phyloP scores from a whole-genome alignment of 495 filamentous ascomycete genomes.

The Annulohypoxylon stygium region DNA sequence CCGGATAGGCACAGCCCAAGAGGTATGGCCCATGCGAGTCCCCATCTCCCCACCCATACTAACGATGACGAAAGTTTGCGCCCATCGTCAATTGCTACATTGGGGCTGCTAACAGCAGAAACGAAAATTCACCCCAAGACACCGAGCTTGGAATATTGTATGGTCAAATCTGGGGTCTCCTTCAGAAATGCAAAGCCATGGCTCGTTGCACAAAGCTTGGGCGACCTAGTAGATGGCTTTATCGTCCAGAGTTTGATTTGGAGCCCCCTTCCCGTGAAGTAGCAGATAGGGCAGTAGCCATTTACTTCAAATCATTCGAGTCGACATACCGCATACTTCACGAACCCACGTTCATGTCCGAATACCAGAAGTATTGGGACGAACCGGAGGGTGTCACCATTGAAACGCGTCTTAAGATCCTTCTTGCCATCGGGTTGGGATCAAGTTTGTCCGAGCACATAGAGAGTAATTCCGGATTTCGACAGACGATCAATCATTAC shows the following conservation, averaged over 20 bases:
- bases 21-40: constrained; percentile 50
- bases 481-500: constrained; percentile 61
- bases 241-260: constrained; percentile 45
- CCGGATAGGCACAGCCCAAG: constrained; percentile 56
- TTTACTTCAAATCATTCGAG: constrained; percentile 71
- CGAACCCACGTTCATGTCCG: constrained; percentile 65
- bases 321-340: constrained; percentile 70
- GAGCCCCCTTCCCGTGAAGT: constrained; percentile 62
- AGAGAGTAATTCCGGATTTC: constrained; percentile 50
- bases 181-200: constrained; percentile 53
- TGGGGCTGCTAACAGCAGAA: constrained; percentile 14
- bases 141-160: constrained; percentile 42
- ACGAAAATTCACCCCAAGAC: constrained; percentile 23
- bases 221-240: constrained; percentile 47
- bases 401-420: constrained; percentile 61
- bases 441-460: constrained; percentile 59
- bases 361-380: constrained; percentile 67
- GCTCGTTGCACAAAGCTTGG: constrained; percentile 49
- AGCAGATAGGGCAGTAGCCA: constrained; percentile 64
- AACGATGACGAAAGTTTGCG: constrained; percentile 38
- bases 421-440: constrained; percentile 68
- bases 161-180: constrained; percentile 48
- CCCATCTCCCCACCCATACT: background rate
- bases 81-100: constrained; percentile 37
- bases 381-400: constrained; percentile 51